Conservation (phyloP, 2,329 filamentous ascomycete species). For the Ceratocystis alfenasii region DNA sequence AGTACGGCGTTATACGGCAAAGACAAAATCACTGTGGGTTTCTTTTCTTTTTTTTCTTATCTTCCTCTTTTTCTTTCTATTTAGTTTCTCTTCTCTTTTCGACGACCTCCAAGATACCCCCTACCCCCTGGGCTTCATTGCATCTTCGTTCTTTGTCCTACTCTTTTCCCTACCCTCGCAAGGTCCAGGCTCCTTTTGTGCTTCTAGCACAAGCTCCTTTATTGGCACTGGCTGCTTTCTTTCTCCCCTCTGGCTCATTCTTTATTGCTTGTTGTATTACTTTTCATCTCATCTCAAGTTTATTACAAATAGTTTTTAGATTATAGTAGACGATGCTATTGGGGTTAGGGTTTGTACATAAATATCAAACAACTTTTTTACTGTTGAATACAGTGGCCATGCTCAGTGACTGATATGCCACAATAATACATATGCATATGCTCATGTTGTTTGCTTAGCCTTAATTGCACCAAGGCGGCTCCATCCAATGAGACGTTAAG, state of each 20-base stretch:
- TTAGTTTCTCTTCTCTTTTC: neutral
- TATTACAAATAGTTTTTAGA: constrained; percentile 1
- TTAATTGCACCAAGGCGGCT: neutral
- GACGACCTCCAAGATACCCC: constrained; percentile 10
- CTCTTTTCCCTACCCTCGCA: neutral
- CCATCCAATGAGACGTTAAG: neutral
- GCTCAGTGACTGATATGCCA: neutral
- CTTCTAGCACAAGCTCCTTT: neutral
- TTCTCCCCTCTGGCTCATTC: neutral
- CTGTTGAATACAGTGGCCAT: neutral
- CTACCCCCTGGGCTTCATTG: constrained; percentile 7
- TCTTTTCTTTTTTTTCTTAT: constrained; percentile 11
- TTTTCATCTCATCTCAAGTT: neutral
- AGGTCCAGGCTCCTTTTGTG: neutral
- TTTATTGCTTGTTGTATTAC: neutral
- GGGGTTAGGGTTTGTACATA: constrained; percentile 5
- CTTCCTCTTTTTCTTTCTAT: neutral
- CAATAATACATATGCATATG: neutral
- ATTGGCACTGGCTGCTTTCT: neutral
- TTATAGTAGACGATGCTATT: neutral
- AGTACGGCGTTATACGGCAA: neutral
- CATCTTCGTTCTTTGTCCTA: constrained; percentile 5
- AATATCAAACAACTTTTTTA: neutral
- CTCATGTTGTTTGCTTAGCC: neutral
- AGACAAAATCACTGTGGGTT: constrained; percentile 7